Evolutionary conservation across 768 basidiomycete species (phyloP).

Genomic region (Phaeolepiota aurea): DNA sequence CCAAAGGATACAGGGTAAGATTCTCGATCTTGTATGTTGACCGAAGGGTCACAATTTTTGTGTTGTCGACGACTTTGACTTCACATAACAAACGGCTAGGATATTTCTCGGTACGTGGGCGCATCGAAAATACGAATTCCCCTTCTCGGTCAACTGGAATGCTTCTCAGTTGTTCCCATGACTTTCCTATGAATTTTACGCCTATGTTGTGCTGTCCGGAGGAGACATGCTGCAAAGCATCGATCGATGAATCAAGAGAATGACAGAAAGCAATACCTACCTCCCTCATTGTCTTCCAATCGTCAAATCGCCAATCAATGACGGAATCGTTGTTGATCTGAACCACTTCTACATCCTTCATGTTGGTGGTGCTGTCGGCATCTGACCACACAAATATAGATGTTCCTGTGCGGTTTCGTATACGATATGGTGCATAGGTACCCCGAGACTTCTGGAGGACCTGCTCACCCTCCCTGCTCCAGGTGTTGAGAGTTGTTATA

Average conservation of each 20-base stretch:
- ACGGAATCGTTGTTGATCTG: conserved; percentile 68
- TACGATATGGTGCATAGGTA: conserved; percentile 87
- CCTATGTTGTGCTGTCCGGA: conserved; percentile 80
- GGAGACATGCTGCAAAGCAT: conserved; percentile 43
- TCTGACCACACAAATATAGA: conserved; percentile 83
- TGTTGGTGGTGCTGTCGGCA: conserved; percentile 40
- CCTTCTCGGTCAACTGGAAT: conserved; percentile 94
- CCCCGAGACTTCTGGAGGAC: conserved; percentile 75
- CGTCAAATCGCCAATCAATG: conserved; percentile 95
- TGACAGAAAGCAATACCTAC: conserved; percentile 40
- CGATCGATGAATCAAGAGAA: no score
- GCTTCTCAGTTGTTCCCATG: conserved; percentile 83
- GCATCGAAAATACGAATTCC: conserved; percentile 80
- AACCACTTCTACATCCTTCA: conserved; percentile 40
- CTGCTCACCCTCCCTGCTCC: conserved; percentile 66
- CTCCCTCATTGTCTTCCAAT: conserved; percentile 91
- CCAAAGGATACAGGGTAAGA: conserved; percentile 83
- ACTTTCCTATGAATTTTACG: conserved; percentile 73
- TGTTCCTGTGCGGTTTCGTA: conserved; percentile 88
- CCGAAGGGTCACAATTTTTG: conserved; percentile 89
- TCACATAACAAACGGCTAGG: conserved; percentile 82
- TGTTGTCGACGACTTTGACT: conserved; percentile 82
- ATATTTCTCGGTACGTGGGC: conserved; percentile 68
- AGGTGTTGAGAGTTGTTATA: conserved; percentile 61
- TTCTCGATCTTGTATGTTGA: conserved; percentile 93